phyloP scores from a whole-genome alignment of 768 basidiomycete species.

The Naganishia antarctica region DNA sequence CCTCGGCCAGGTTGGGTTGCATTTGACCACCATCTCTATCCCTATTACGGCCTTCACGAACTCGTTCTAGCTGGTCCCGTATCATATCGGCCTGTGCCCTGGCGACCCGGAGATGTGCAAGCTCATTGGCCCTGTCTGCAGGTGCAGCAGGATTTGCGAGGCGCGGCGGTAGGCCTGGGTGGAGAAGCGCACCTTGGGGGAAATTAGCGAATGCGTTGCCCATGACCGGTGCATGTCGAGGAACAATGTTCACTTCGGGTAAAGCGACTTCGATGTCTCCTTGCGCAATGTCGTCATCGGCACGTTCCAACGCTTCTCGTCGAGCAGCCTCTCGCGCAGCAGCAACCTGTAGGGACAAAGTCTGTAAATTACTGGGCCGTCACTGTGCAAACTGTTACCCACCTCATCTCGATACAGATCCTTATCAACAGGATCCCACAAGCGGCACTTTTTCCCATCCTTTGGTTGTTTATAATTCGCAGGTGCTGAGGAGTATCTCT shows the following conservation, averaged over 20 bases:
- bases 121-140: too few relatives aligned
- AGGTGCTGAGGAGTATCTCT: constrained; percentile 9
- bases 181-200: too few relatives aligned
- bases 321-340: constrained; percentile 39
- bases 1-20: too few relatives aligned
- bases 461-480: constrained; percentile 15
- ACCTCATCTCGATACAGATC: constrained; percentile 33
- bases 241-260: not conserved
- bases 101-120: too few relatives aligned
- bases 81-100: too few relatives aligned
- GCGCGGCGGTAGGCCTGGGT: too few relatives aligned
- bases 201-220: not conserved
- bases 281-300: not conserved
- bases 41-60: too few relatives aligned
- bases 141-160: too few relatives aligned
- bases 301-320: not conserved
- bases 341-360: constrained; percentile 25
- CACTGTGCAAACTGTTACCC: constrained; percentile 1
- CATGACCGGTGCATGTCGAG: not conserved
- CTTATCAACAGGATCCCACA: constrained; percentile 36
- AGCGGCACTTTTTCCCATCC: constrained; percentile 28
- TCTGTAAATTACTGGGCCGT: not conserved
- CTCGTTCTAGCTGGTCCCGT: too few relatives aligned
- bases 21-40: too few relatives aligned
- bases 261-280: constrained; percentile 12